Base-by-base conservation (phyloP, 2,329 filamentous ascomycete genomes). In the Sclerotinia sclerotiorum region DNA sequence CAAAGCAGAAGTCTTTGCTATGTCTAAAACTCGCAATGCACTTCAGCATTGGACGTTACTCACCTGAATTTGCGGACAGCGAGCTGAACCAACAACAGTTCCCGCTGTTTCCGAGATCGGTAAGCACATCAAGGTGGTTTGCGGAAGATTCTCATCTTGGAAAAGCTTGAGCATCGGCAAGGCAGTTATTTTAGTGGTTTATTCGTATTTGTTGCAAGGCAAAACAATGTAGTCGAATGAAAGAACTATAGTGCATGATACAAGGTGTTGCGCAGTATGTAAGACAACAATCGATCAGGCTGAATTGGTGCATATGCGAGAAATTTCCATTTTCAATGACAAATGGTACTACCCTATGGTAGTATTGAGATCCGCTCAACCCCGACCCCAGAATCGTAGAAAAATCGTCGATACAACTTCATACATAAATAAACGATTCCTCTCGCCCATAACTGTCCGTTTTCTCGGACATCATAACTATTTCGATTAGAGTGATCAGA, bases 1-100 rank as follows among this genome's bases (percentile, higher is more conserved):
- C 69, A 84, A 84, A 76, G 88, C 94, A 90, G 91, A 94, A 79
- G 84, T 88, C 75, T 90, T 88, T 85, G 84, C 87, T n/a, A 87
- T 94, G 71, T 84, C 83, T 46, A 94, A 94, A 75, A 83, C 93
- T 29, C 81, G 84, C 15, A 79, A 82, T 72, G 90, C 88, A 2
- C 73, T 93, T 5, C 82, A 85, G 71, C 83, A 83, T 51, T 87
- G 87, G 0, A 84, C 80, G 70, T 76, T 93, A 72, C 85, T 86
- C 74, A 91, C 84, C 64, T 85, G 88, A 35, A 90, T 94, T 24
- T 84, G 87, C 0, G 91, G 94, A 79, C 90, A 94, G 19, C 21
- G 29, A 51, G 46, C 60, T 62, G 21, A 39, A 62, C 27, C 15
- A 35, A n/a, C 8, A 19, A 19, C 27, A 39, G 7, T 7, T 39